Evolutionary conservation across 768 basidiomycete species (phyloP), one percentile per base, ranked within the genome.

Genomic region (Xerocomus brunneocitrinus): DNA sequence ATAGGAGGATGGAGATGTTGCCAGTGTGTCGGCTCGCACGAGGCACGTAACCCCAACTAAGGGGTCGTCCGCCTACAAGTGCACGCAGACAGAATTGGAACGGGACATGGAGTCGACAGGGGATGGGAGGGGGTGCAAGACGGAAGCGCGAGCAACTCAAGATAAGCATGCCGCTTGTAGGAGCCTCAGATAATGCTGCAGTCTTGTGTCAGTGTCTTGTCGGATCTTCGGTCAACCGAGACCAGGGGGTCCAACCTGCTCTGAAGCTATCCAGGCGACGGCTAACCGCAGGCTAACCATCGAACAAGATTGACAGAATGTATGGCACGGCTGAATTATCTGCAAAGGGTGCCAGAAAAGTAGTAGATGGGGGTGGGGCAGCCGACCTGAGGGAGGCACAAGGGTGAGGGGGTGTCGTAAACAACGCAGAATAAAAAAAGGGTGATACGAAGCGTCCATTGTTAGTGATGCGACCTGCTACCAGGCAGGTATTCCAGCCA

Each of bases 51-150:
- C 85, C 85, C 79, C 87, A 88, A 63, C 69, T 53, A 89, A 88
- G 86, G 80, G 86, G 84, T 87, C 85, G 84, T 85, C 51, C 84
- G 78, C 79, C 76, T 79, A 81, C 81, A 69, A 82, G 80, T 78
- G 69, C 64, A 64, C 63, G 71, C 74, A 83, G 79, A 74, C 67
- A 71, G 80, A 73, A 63, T 65, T 58, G 74, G 79, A 75, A 55
- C 65, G 77, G 81, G 77, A 78, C 67, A 60, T 67, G 65, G 67
- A 65, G 60, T 64, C 62, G 59, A 67, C 65, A 72, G 57, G 72
- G 71, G 75, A 58, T 65, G 67, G 67, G 71, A 72, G 30, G 51
- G 59, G 58, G 59, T 73, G 71, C 78, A 75, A 71, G 76, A 73
- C 58, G 74, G 63, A 65, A 71, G 74, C 19, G 19, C 19, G 1